phyloP scores from a whole-genome alignment of 2,329 filamentous ascomycete genomes.

The Bipolaris oryzae region DNA sequence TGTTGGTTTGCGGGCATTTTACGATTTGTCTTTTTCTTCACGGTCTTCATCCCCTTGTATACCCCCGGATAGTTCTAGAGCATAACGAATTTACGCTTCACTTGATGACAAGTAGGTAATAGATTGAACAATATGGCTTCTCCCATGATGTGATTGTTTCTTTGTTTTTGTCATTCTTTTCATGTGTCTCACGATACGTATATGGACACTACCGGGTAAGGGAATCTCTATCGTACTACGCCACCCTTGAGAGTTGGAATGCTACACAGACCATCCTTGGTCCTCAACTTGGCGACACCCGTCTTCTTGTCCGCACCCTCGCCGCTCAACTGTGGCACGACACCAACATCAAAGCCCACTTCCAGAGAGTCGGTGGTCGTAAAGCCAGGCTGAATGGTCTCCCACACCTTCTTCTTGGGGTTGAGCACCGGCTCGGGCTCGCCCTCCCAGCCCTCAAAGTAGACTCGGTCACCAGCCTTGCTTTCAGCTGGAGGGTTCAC shows the following conservation, averaged over 20 bases:
- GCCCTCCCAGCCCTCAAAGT: conserved; percentile 92
- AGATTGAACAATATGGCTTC: neutral
- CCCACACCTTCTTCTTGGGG: conserved; percentile 99
- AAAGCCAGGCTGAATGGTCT: conserved; percentile 94
- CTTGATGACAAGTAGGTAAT: neutral
- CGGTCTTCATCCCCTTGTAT: conserved; percentile 6
- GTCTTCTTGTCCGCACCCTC: conserved; percentile 65
- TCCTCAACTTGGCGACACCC: conserved; percentile 68
- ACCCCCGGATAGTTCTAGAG: conserved; percentile 12
- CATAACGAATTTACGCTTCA: conserved; percentile 12
- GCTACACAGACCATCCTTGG: conserved; percentile 80
- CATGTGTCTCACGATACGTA: neutral
- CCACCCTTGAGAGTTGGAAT: conserved; percentile 82
- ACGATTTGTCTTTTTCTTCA: conserved; percentile 1
- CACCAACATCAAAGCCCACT: conserved; percentile 83
- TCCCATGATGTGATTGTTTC: neutral
- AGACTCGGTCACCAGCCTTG: conserved; percentile 84
- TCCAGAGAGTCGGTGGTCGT: conserved; percentile 81
- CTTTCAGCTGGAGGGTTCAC: conserved; percentile 80
- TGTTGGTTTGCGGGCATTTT: conserved; percentile 1
- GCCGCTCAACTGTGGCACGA: conserved; percentile 77
- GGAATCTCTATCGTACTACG: conserved; percentile 70
- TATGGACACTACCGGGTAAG: neutral
- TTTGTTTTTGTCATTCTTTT: neutral
- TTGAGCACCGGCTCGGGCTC: conserved; percentile 93